A percentile compares a stretch with the other conserved stretches of the same genome.
Conservation (phyloP, 257 asterid species). For the Ilex aquifolium region DNA sequence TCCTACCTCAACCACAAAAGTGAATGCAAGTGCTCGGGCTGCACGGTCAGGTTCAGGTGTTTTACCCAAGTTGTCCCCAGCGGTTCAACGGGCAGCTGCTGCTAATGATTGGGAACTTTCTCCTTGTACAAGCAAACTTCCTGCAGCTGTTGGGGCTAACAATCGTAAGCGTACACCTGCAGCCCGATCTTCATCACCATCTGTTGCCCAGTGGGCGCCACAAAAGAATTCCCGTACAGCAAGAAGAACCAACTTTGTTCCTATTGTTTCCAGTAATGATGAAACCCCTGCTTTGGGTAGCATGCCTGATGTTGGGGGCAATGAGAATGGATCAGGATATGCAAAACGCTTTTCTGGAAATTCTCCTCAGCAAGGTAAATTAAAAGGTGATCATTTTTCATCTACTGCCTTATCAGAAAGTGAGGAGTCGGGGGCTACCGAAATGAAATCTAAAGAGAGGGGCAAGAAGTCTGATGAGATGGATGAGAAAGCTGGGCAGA, state of each 20-base stretch:
- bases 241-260: constrained; percentile 64
- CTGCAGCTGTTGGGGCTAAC: constrained; percentile 50
- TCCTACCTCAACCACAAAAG: constrained; percentile 78
- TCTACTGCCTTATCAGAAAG: constrained; percentile 75
- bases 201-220: constrained; percentile 81
- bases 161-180: constrained; percentile 76
- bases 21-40: constrained; percentile 61
- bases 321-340: constrained; percentile 22
- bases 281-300: constrained; percentile 45
- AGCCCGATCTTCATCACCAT: constrained; percentile 73
- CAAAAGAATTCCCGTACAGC: constrained; percentile 81
- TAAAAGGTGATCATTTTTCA: constrained; percentile 56
- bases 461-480: constrained; percentile 55
- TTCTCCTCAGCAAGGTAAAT: constrained; percentile 68
- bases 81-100: constrained; percentile 44
- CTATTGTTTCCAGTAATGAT: constrained; percentile 57
- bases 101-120: constrained; percentile 83
- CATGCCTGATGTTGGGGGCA: constrained; percentile 36
- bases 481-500: constrained; percentile 60
- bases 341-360: constrained; percentile 43
- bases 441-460: constrained; percentile 56
- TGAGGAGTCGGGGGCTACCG: constrained; percentile 82
- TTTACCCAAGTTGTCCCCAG: constrained; percentile 63
- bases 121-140: constrained; percentile 60
- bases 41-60: constrained; percentile 72